Percentiles rank a stretch among this genome's conserved stretches.
These are phyloP conservation scores for Endogone sp. DNA, from an alignment of 192 early-diverging fungal genomes.

Conservation along the genomic window DNA sequence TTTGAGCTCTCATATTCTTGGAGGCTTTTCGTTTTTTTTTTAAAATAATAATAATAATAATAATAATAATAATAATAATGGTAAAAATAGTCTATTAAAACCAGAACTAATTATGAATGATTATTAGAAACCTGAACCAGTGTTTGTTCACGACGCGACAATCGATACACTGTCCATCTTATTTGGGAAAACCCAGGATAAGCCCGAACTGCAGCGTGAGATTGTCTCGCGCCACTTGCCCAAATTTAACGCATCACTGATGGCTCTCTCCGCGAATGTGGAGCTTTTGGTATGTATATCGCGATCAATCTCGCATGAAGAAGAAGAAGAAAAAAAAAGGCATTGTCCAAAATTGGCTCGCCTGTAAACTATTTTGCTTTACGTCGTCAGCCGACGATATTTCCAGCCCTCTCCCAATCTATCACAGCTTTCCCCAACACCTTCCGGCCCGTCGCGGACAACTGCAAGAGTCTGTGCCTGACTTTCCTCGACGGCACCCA, in stretches of 20 bases:
- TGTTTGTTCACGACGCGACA: slow-evolving; percentile 27
- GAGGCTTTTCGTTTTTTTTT: neutral
- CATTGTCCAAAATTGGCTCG: neutral
- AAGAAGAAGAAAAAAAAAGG: neutral
- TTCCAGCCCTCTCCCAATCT: slow-evolving; percentile 35
- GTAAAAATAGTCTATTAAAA: too few species aligned
- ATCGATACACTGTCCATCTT: slow-evolving; percentile 42
- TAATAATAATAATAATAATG: too few species aligned
- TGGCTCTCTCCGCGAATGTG: slow-evolving; percentile 35
- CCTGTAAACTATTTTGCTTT: neutral
- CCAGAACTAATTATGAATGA: too few species aligned
- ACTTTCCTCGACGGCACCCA: slow-evolving; percentile 41
- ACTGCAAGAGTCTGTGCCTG: slow-evolving; percentile 42
- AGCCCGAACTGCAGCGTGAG: slow-evolving; percentile 52
- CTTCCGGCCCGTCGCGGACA: slow-evolving; percentile 40
- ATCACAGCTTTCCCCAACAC: slow-evolving; percentile 45
- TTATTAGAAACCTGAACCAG: slow-evolving; percentile 43
- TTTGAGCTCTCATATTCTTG: too few species aligned
- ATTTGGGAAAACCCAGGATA: slow-evolving; percentile 41
- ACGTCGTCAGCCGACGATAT: slow-evolving; percentile 29
- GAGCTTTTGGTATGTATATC: slow-evolving; percentile 37
- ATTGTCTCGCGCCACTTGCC: slow-evolving; percentile 45
- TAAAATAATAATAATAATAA: neutral
- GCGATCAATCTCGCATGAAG: neutral
- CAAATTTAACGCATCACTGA: slow-evolving; percentile 41